Evolutionary conservation across 768 basidiomycete species (phyloP).

Genomic region (Panaeolus papilionaceus): DNA sequence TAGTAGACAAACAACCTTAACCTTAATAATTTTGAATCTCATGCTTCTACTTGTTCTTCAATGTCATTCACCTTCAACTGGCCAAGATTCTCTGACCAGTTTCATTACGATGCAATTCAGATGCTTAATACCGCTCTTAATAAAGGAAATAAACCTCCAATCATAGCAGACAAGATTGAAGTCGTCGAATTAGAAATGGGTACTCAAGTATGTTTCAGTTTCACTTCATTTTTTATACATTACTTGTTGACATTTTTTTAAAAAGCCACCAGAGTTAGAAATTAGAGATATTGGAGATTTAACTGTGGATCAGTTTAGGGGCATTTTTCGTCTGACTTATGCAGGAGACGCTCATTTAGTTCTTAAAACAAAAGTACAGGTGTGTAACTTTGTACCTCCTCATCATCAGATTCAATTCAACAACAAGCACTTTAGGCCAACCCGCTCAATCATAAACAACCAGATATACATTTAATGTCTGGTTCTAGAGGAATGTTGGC

Average conservation of each 20-base stretch:
- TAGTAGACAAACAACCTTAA: conserved; percentile 10
- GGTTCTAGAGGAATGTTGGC: conserved; percentile 90
- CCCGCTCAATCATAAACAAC: conserved; percentile 91
- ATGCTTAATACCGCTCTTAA: conserved; percentile 98
- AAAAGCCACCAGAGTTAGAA: conserved; percentile 93
- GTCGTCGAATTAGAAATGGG: conserved; percentile 99
- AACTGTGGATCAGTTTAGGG: conserved; percentile 93
- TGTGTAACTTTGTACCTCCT: conserved; percentile 37
- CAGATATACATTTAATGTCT: conserved; percentile 86
- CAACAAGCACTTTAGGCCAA: conserved; percentile 69
- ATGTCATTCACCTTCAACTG: conserved; percentile 96
- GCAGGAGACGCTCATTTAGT: conserved; percentile 92
- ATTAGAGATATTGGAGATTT: conserved; percentile 98
- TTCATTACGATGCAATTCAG: conserved; percentile 93
- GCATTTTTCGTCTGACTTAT: conserved; percentile 96
- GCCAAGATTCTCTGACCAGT: conserved; percentile 96
- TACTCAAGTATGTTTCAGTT: conserved; percentile 69
- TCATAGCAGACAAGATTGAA: conserved; percentile 97
- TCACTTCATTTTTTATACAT: conserved; percentile 7
- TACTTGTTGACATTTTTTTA: conserved; percentile 14
- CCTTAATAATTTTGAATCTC: conserved; percentile 1
- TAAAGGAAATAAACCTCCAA: conserved; percentile 96
- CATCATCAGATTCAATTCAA: conserved; percentile 12
- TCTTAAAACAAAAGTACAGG: conserved; percentile 92
- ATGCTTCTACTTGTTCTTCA: conserved; percentile 13